A percentile compares a stretch with the other conserved stretches of the same genome.
These are phyloP conservation scores for Candida dendrica DNA, from an alignment of 805 yeast species.

Conservation along the genomic window DNA sequence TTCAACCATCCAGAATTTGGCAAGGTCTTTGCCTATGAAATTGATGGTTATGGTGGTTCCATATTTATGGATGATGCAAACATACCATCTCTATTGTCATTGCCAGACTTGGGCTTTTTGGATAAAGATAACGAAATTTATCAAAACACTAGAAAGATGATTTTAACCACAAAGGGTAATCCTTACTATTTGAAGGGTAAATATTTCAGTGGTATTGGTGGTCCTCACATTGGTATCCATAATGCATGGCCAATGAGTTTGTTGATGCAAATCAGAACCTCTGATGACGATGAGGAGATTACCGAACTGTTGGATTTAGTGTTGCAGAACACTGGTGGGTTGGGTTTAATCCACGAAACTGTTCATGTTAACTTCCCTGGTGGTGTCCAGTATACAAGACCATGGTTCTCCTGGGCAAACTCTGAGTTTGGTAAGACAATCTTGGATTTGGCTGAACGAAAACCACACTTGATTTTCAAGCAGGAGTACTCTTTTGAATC, in stretches of 20 bases:
- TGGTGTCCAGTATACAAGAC: slow-evolving; percentile 54
- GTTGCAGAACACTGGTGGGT: slow-evolving; percentile 56
- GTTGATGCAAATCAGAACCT: slow-evolving; percentile 67
- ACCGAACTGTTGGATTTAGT: slow-evolving; percentile 37
- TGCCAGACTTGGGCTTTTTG: slow-evolving; percentile 73
- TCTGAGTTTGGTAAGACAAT: slow-evolving; percentile 86
- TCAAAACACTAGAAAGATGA: slow-evolving; percentile 74
- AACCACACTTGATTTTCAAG: slow-evolving; percentile 65
- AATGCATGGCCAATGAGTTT: slow-evolving; percentile 91
- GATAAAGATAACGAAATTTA: slow-evolving; percentile 48
- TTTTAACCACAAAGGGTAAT: slow-evolving; percentile 60
- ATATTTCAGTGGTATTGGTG: slow-evolving; percentile 73
- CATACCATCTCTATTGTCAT: slow-evolving; percentile 70
- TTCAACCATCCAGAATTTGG: slow-evolving; percentile 67
- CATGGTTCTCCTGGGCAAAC: slow-evolving; percentile 95
- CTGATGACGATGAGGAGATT: slow-evolving; percentile 67
- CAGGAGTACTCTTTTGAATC: slow-evolving; percentile 21
- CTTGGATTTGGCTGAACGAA: slow-evolving; percentile 63
- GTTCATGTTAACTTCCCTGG: slow-evolving; percentile 51
- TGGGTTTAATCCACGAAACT: slow-evolving; percentile 83
- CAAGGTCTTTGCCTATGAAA: slow-evolving; percentile 77
- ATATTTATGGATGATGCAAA: slow-evolving; percentile 88
- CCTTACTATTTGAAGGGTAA: slow-evolving; percentile 68
- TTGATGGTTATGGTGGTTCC: slow-evolving; percentile 77
- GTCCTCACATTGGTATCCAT: slow-evolving; percentile 79